phyloP scores from a whole-genome alignment of 192 early-diverging fungal genomes.

The Linnemannia schmuckeri region DNA sequence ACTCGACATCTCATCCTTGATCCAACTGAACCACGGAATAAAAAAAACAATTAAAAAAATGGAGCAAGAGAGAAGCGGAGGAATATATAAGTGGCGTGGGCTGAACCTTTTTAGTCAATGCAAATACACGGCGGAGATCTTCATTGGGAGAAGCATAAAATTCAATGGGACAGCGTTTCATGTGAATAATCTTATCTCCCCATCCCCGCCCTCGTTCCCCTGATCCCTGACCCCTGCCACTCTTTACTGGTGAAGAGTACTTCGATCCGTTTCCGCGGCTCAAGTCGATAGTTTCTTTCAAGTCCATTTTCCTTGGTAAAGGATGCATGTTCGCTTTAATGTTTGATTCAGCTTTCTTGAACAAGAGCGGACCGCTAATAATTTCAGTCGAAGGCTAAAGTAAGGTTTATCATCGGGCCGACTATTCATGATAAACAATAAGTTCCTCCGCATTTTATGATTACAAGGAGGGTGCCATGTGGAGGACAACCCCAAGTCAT shows the following conservation, averaged over 20 bases:
- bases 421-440: slow-evolving; percentile 1
- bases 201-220: background rate
- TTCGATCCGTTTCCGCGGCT: background rate
- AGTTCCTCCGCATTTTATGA: background rate
- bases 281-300: background rate
- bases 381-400: background rate
- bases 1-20: background rate
- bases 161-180: background rate
- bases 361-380: background rate
- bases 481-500: no score
- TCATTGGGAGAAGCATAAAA: background rate
- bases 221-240: background rate
- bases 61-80: background rate
- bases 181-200: background rate
- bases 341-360: background rate
- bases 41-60: background rate
- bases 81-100: background rate
- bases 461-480: background rate
- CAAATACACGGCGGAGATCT: background rate
- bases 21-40: background rate
- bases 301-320: no score
- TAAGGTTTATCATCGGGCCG: background rate
- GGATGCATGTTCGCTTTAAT: no score
- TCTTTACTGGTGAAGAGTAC: background rate
- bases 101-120: background rate